phyloP scores from a whole-genome alignment of 2,329 filamentous ascomycete genomes.

The Falciphora oryzae region DNA sequence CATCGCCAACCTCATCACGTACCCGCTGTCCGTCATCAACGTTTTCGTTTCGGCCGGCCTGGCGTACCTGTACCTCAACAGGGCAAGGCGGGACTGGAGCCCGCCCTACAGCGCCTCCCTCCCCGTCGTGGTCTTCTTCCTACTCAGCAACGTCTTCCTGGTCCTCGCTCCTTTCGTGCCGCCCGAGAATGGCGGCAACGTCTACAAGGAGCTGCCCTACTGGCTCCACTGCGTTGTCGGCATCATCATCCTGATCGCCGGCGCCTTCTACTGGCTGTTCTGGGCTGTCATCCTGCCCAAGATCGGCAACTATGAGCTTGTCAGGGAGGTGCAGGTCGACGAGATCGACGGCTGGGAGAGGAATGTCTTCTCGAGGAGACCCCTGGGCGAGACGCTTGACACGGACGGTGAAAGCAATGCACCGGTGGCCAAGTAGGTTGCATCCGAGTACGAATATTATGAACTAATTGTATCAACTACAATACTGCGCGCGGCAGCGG shows the following conservation, averaged over 20 bases:
- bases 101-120: conserved; percentile 49
- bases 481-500: not conserved
- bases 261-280: conserved; percentile 50
- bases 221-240: conserved; percentile 54
- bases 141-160: conserved; percentile 56
- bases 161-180: conserved; percentile 54
- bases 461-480: not conserved
- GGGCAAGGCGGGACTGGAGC: conserved; percentile 41
- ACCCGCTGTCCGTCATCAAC: conserved; percentile 55
- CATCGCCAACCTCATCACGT: conserved; percentile 56
- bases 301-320: conserved; percentile 48
- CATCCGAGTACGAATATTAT: not conserved
- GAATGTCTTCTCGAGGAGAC: conserved; percentile 43
- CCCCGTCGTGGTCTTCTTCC: conserved; percentile 52
- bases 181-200: conserved; percentile 43
- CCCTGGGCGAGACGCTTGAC: conserved; percentile 17
- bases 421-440: not conserved
- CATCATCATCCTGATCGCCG: conserved; percentile 45
- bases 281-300: conserved; percentile 49
- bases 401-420: not conserved
- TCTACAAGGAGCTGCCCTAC: conserved; percentile 50
- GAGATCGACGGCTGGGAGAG: conserved; percentile 59
- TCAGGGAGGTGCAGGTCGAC: conserved; percentile 48
- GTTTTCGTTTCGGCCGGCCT: conserved; percentile 47
- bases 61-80: conserved; percentile 46